A percentile compares a stretch with the other conserved stretches of the same genome.
Conservation (phyloP, 768 basidiomycete species). For the Coprinellus micaceus region DNA sequence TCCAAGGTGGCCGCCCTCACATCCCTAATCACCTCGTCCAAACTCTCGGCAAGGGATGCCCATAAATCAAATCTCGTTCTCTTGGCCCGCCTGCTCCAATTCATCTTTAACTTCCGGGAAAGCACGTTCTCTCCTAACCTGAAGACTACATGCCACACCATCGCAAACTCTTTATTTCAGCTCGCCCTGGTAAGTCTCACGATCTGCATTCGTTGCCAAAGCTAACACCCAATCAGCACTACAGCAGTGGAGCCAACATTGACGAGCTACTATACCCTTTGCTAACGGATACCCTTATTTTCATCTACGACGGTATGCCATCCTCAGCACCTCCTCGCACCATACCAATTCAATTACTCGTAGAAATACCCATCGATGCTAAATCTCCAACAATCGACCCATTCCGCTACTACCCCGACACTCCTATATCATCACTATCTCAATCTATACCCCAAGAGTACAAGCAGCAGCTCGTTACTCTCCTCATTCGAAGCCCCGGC, state of each 20-base stretch:
- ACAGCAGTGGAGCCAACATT: constrained; percentile 48
- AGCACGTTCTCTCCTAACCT: constrained; percentile 51
- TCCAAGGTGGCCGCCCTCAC: constrained; percentile 42
- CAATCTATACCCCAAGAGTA: constrained; percentile 54
- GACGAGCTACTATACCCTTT: constrained; percentile 61
- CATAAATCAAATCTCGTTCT: constrained; percentile 40
- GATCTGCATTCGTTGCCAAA: not conserved
- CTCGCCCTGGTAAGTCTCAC: constrained; percentile 47
- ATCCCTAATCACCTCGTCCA: constrained; percentile 25
- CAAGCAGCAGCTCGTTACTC: constrained; percentile 50
- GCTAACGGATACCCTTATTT: constrained; percentile 70
- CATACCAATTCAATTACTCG: not conserved
- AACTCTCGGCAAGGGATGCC: constrained; percentile 27
- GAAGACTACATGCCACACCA: constrained; percentile 40
- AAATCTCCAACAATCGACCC: constrained; percentile 57
- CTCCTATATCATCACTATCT: constrained; percentile 49
- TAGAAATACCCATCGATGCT: constrained; percentile 61
- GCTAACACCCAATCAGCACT: constrained; percentile 36
- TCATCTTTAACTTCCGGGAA: constrained; percentile 59
- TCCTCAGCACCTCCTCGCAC: not conserved
- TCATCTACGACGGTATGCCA: constrained; percentile 64
- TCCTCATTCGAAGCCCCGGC: constrained; percentile 55
- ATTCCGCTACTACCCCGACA: constrained; percentile 60
- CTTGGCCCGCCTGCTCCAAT: constrained; percentile 66
- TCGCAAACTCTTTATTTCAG: constrained; percentile 44